These are phyloP conservation scores for Hortiboletus flavorubellus DNA, from an alignment of 768 basidiomycete genomes.

Conservation along the genomic window DNA sequence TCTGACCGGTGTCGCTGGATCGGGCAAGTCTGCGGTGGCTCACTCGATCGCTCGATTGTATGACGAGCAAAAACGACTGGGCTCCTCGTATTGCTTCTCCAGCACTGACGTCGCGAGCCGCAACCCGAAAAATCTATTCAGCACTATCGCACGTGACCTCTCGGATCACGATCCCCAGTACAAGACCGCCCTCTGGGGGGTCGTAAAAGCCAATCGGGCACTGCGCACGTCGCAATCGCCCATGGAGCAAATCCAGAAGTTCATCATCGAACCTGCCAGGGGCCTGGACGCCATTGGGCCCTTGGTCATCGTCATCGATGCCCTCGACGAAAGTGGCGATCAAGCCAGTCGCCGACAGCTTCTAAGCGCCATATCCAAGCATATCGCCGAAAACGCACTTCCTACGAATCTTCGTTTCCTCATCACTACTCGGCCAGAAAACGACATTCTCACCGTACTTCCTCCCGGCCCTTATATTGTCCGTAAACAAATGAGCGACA, in stretches of 20 bases:
- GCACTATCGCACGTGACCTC: constrained; percentile 25
- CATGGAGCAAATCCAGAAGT: constrained; percentile 11
- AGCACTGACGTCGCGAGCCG: neutral
- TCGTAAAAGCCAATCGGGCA: too few relatives aligned
- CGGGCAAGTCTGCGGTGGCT: neutral
- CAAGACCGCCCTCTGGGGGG: too few relatives aligned
- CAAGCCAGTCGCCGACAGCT: constrained; percentile 5
- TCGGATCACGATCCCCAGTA: constrained; percentile 15
- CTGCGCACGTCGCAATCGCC: neutral
- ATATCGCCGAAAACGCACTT: neutral
- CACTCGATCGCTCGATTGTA: constrained; percentile 4
- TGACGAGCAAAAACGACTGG: neutral
- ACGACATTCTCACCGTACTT: neutral
- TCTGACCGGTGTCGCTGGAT: constrained; percentile 18
- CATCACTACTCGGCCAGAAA: constrained; percentile 19
- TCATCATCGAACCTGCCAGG: neutral
- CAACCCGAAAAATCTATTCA: constrained; percentile 18
- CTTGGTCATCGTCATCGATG: constrained; percentile 16
- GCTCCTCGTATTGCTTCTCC: constrained; percentile 13
- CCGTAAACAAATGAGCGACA: neutral
- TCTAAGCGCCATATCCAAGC: constrained; percentile 7
- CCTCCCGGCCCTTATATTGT: neutral
- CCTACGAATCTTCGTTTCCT: constrained; percentile 17
- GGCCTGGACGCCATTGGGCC: neutral
- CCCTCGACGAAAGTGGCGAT: constrained; percentile 22